Conservation (phyloP, 345 rosid species). For the Arabis hirsuta region DNA sequence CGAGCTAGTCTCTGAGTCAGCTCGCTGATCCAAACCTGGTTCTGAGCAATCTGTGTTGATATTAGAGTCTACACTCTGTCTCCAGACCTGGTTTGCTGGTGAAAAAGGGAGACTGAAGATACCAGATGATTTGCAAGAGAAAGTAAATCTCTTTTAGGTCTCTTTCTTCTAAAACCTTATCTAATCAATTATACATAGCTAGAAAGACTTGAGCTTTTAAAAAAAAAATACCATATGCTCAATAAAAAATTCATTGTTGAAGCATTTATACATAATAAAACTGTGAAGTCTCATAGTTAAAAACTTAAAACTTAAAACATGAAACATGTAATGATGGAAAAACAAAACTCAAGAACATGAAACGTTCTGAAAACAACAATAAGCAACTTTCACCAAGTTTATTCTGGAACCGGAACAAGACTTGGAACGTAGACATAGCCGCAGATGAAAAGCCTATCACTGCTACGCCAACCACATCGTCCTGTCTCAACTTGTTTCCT, state of each 20-base stretch:
- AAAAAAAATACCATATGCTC: too few species aligned
- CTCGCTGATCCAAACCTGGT: not conserved
- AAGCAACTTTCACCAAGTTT: constrained; percentile 3
- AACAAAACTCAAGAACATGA: not conserved
- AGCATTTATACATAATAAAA: not conserved
- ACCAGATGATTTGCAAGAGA: too few species aligned
- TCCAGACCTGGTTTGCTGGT: too few species aligned
- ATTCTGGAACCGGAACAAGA: constrained; percentile 37
- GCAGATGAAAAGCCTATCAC: constrained; percentile 16
- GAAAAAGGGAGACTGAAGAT: too few species aligned
- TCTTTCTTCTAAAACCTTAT: too few species aligned
- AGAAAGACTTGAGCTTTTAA: too few species aligned
- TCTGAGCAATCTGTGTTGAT: too few species aligned
- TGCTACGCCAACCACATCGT: constrained; percentile 9
- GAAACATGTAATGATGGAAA: not conserved
- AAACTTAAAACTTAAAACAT: not conserved
- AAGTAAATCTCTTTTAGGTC: too few species aligned
- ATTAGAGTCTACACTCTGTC: too few species aligned
- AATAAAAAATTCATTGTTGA: not conserved
- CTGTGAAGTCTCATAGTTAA: not conserved
- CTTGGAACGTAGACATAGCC: constrained; percentile 34
- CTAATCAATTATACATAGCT: too few species aligned
- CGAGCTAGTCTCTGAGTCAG: not conserved
- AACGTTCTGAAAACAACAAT: not conserved
- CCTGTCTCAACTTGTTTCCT: constrained; percentile 17